These are phyloP conservation scores for Rhodosporidiobolus sp. DNA, from an alignment of 768 basidiomycete species.

Conservation along the genomic window DNA sequence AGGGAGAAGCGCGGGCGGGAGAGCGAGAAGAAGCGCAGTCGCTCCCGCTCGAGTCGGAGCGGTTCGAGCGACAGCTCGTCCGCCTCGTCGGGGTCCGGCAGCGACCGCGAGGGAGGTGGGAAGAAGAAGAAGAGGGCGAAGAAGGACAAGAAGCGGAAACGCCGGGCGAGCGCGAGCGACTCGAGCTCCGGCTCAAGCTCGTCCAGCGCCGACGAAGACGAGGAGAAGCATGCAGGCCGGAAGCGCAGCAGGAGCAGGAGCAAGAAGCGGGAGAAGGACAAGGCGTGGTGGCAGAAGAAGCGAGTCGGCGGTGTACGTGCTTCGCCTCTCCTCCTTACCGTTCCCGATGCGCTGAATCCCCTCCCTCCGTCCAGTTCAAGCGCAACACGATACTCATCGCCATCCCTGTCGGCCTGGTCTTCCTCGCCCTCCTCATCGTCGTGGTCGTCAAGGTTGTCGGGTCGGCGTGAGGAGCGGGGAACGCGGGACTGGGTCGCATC, in stretches of 20 bases:
- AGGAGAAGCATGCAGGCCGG: too few species aligned
- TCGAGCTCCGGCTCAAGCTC: not conserved
- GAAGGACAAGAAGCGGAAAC: not conserved
- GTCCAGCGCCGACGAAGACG: not conserved
- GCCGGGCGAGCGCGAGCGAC: not conserved
- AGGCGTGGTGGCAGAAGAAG: constrained; percentile 1
- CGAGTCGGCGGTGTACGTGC: not conserved
- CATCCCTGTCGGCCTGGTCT: not conserved
- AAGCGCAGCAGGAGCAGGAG: too few species aligned
- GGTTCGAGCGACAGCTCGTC: too few species aligned
- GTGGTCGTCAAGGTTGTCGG: too few species aligned
- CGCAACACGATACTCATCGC: not conserved
- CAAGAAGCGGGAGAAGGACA: not conserved
- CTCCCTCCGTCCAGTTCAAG: not conserved
- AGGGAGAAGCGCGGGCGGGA: too few species aligned
- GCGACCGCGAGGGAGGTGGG: too few species aligned
- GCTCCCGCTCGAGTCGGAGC: too few species aligned
- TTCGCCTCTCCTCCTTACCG: too few species aligned
- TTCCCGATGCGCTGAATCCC: not conserved
- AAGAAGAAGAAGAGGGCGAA: not conserved
- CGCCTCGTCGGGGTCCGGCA: too few species aligned
- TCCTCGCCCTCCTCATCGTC: not conserved
- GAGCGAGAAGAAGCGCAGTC: too few species aligned
- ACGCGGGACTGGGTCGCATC: too few species aligned
- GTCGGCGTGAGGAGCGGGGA: too few species aligned